Evolutionary conservation across 78 protist genomes (phyloP).

Genomic region (Corallochytrium limacisporum): DNA sequence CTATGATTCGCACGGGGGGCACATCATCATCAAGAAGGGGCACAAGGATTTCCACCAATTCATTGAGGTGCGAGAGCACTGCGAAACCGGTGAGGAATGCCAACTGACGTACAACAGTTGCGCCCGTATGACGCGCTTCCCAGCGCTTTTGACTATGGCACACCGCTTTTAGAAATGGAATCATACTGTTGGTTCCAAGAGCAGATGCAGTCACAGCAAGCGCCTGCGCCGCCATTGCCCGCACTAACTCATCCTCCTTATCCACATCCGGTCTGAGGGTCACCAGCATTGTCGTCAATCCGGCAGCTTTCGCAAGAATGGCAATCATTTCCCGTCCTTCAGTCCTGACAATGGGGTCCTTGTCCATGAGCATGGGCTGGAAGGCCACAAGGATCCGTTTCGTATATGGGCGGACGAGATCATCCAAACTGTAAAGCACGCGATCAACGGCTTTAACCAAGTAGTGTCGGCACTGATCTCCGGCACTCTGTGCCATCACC

Average conservation of each 20-base stretch:
- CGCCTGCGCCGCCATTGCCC: slow-evolving; percentile 97
- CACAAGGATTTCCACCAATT: slow-evolving; percentile 75
- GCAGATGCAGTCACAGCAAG: slow-evolving; percentile 96
- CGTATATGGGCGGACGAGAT: slow-evolving; percentile 85
- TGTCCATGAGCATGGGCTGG: slow-evolving; percentile 93
- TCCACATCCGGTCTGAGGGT: slow-evolving; percentile 95
- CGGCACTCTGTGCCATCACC: slow-evolving; percentile 79
- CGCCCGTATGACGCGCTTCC: slow-evolving; percentile 96
- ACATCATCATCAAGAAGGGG: slow-evolving; percentile 65
- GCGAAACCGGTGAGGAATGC: slow-evolving; percentile 89
- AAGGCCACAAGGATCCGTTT: slow-evolving; percentile 92
- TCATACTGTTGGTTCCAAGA: slow-evolving; percentile 82
- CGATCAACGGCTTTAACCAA: slow-evolving; percentile 96
- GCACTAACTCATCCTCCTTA: slow-evolving; percentile 82
- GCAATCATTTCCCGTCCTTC: slow-evolving; percentile 96
- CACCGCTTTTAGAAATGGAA: slow-evolving; percentile 95
- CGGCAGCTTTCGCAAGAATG: slow-evolving; percentile 96
- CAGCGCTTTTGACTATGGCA: slow-evolving; percentile 81
- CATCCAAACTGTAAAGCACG: slow-evolving; percentile 86
- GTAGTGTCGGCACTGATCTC: slow-evolving; percentile 95
- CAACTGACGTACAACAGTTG: slow-evolving; percentile 87
- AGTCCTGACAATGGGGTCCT: slow-evolving; percentile 90
- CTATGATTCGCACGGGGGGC: slow-evolving; percentile 61
- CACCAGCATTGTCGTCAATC: slow-evolving; percentile 93
- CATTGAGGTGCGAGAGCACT: slow-evolving; percentile 77